Evolutionary conservation across 768 basidiomycete genomes (phyloP).

Genomic region (Leccinum pellstonianum): DNA sequence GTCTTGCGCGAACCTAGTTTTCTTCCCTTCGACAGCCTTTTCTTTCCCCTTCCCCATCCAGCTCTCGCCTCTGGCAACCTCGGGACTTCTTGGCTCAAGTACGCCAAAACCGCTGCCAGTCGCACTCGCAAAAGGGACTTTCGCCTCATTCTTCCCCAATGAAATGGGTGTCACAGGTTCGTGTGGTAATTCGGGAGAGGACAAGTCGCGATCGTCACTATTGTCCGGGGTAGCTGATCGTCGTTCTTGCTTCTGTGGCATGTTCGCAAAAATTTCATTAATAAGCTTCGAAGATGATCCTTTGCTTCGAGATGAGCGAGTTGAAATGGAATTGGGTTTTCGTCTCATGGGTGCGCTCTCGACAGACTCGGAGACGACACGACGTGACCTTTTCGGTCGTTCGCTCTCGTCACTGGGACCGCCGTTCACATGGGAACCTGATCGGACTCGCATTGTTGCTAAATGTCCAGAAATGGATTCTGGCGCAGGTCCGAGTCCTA

Average conservation of each 20-base stretch:
- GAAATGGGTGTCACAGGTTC: conserved; percentile 35
- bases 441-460: conserved; percentile 21
- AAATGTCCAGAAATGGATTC: conserved; percentile 32
- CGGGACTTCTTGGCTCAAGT: conserved; percentile 52
- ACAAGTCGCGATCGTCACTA: conserved; percentile 17
- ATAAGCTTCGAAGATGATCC: conserved; percentile 10
- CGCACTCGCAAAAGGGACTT: conserved; percentile 5
- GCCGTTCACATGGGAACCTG: conserved; percentile 12
- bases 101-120: conserved; percentile 27
- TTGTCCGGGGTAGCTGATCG: conserved; percentile 18
- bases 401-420: background rate
- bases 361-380: conserved; percentile 21
- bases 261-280: background rate
- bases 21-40: conserved; percentile 33
- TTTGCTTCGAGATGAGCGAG: conserved; percentile 3
- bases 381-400: conserved; percentile 12
- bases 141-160: conserved; percentile 22
- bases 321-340: conserved; percentile 2
- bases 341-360: conserved; percentile 7
- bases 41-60: conserved; percentile 30
- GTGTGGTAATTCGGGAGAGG: conserved; percentile 33
- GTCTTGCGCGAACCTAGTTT: conserved; percentile 43
- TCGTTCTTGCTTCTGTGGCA: conserved; percentile 7
- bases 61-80: conserved; percentile 46
- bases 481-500: conserved; percentile 22